These are phyloP conservation scores for Suhomyces faveliae DNA, from an alignment of 805 yeast species.

Conservation along the genomic window DNA sequence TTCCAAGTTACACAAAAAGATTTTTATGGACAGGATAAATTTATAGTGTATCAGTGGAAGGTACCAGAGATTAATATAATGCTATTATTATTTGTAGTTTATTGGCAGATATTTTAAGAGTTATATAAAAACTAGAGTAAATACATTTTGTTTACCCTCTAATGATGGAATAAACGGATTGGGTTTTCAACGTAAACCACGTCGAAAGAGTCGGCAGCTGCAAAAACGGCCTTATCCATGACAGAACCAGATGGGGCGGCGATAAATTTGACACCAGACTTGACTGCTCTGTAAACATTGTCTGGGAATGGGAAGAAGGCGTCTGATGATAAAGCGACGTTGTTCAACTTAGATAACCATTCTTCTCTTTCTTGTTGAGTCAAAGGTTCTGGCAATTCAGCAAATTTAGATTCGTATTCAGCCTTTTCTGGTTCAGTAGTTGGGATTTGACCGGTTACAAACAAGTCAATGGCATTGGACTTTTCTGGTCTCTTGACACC, in stretches of 20 bases:
- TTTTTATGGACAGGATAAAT: background rate
- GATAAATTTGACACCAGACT: constrained; percentile 92
- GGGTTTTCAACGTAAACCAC: constrained; percentile 96
- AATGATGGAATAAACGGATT: constrained; percentile 97
- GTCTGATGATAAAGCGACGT: constrained; percentile 92
- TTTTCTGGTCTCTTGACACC: constrained; percentile 98
- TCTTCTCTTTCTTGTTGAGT: constrained; percentile 80
- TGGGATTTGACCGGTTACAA: constrained; percentile 89
- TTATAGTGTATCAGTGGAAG: too few relatives aligned
- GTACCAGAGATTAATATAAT: background rate
- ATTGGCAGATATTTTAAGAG: background rate
- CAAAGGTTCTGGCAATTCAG: constrained; percentile 76
- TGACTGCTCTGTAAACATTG: constrained; percentile 95
- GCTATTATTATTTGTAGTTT: background rate
- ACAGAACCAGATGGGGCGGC: constrained; percentile 98
- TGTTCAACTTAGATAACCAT: constrained; percentile 76
- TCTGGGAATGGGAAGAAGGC: constrained; percentile 99
- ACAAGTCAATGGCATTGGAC: constrained; percentile 95
- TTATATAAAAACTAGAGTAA: constrained; percentile 9
- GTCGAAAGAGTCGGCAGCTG: constrained; percentile 89
- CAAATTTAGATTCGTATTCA: constrained; percentile 90
- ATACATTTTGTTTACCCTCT: constrained; percentile 16
- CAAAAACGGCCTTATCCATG: constrained; percentile 94
- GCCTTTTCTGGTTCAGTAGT: constrained; percentile 86
- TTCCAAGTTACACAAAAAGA: constrained; percentile 5